Evolutionary conservation across 768 basidiomycete species (phyloP).

Genomic region (Leccinum uliginosum): DNA sequence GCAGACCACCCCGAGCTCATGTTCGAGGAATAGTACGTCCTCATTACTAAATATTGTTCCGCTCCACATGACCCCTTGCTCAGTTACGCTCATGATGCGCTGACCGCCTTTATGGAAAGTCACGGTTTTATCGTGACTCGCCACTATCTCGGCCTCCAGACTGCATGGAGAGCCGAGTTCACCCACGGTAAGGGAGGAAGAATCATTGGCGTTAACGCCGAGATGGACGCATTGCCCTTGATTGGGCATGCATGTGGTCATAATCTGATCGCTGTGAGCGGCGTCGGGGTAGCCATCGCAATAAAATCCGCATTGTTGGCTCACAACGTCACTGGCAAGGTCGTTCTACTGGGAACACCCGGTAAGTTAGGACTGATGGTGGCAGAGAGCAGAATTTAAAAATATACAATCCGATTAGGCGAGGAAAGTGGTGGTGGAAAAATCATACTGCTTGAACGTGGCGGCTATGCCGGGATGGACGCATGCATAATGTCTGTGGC

Average conservation of each 20-base stretch:
- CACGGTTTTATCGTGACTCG: slow-evolving; percentile 69
- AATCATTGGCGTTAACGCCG: slow-evolving; percentile 73
- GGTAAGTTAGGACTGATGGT: slow-evolving; percentile 34
- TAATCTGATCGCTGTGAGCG: slow-evolving; percentile 77
- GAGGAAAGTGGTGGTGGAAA: slow-evolving; percentile 83
- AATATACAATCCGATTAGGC: slow-evolving; percentile 37
- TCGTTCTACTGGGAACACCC: slow-evolving; percentile 77
- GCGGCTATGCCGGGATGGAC: slow-evolving; percentile 80
- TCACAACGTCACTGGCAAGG: slow-evolving; percentile 58
- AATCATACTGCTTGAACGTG: slow-evolving; percentile 64
- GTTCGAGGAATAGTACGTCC: slow-evolving; percentile 59
- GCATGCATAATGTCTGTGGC: slow-evolving; percentile 63
- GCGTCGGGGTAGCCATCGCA: slow-evolving; percentile 70
- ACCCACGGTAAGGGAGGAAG: slow-evolving; percentile 55
- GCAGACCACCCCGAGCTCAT: slow-evolving; percentile 64
- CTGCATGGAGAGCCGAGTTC: slow-evolving; percentile 78
- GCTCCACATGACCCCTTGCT: slow-evolving; percentile 6
- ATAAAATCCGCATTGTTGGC: slow-evolving; percentile 64
- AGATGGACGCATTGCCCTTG: slow-evolving; percentile 61
- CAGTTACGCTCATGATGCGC: slow-evolving; percentile 68
- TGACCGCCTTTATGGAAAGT: slow-evolving; percentile 62
- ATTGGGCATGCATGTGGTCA: slow-evolving; percentile 73
- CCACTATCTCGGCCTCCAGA: slow-evolving; percentile 65
- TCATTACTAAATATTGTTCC: neutral
- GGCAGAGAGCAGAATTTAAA: neutral